Evolutionary conservation across 176 grass and related monocot genomes (phyloP), one percentile per base, ranked within the genome.

Genomic region (Ananas comosus): DNA sequence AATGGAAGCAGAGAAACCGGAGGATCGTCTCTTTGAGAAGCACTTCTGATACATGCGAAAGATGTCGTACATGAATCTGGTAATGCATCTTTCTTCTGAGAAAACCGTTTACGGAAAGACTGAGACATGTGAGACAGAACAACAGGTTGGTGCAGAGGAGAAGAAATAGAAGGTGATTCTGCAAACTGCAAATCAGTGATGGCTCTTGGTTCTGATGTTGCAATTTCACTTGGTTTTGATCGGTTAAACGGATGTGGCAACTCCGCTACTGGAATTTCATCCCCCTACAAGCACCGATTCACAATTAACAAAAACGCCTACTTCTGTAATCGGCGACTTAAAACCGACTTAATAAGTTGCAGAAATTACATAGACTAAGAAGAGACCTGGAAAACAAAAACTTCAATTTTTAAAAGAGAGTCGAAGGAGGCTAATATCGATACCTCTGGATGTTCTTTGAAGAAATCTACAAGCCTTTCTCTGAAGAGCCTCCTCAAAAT

Each of bases 381-480:
- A 53, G 9, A 9, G 76, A 58, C 4, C 48, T 10, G 5, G 14
- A 2, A 19, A 50, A 7, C 8, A 22, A 12, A 68, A 64, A 14
- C 65, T 53, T 27, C 63, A 16, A 0, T 13, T 50, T 16, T 23
- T 0, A 1, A 69, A 19, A 50, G 24, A 78, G 27, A 56, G 22
- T 17, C 50, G 33, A 76, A 25, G 18, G n/a, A 1, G 53, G 1
- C 22, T 48, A 21, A 23, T 50, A 12, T 65, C 1, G 28, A 73
- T 92, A 96, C 83, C 89, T 92, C 81, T 33, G 83, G 86, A 69
- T 96, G 93, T 23, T 52, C 82, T 81, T 78, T 85, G 21, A 87
- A 65, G 49, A 90, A 96, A 63, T 87, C 79, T 12, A 90, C 71
- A 12, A 96, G 64, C 79, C 93, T 92, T 83, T 92, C 73, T 51